A percentile compares a stretch with the other conserved stretches of the same genome.
Conservation (phyloP, 2,329 filamentous ascomycete genomes). For the Aspergillus texensis region DNA sequence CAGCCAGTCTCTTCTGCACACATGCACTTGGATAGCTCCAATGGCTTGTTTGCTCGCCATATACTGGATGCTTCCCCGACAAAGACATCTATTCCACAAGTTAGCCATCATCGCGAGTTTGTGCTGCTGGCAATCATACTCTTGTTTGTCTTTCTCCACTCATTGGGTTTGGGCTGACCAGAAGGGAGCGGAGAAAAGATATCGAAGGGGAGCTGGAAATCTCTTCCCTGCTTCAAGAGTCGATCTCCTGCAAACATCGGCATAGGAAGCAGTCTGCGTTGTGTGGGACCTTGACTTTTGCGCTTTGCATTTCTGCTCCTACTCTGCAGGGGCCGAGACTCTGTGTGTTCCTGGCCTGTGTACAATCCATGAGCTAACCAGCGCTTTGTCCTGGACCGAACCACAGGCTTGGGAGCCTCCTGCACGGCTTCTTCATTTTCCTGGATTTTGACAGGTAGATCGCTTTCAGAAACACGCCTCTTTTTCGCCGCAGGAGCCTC, state of each 20-base stretch:
- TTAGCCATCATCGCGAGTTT: conserved; percentile 30
- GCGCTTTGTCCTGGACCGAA: conserved; percentile 61
- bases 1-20: conserved; percentile 79
- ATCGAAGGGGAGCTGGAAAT: conserved; percentile 89
- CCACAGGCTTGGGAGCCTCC: conserved; percentile 27
- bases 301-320: conserved; percentile 45
- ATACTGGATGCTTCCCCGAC: conserved; percentile 78
- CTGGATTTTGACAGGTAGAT: conserved; percentile 28
- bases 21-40: conserved; percentile 76
- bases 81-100: conserved; percentile 71
- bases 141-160: conserved; percentile 89
- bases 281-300: conserved; percentile 30
- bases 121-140: conserved; percentile 61
- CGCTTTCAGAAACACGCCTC: conserved; percentile 44
- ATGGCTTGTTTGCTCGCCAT: conserved; percentile 78
- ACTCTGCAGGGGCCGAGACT: conserved; percentile 52
- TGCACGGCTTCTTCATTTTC: conserved; percentile 22
- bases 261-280: conserved; percentile 62
- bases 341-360: conserved; percentile 70
- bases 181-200: conserved; percentile 84
- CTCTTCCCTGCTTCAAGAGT: conserved; percentile 69
- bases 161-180: conserved; percentile 86
- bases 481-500: conserved; percentile 44
- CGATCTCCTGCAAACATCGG: conserved; percentile 79
- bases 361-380: conserved; percentile 85